phyloP scores from a whole-genome alignment of 2,329 filamentous ascomycete species.

The Fusarium sambucinum region DNA sequence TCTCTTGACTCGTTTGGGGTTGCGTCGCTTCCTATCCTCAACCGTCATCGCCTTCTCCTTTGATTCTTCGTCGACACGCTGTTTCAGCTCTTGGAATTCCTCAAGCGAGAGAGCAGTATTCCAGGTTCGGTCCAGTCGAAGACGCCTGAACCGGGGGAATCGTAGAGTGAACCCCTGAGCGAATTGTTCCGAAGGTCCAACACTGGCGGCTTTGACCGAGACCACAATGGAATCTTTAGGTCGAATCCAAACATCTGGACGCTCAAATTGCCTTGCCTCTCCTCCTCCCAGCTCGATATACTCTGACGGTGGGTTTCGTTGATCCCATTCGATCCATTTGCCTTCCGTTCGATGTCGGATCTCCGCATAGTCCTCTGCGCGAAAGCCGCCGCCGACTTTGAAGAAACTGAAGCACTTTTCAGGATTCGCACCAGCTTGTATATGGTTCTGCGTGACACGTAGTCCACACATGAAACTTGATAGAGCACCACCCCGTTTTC shows the following conservation, averaged over 20 bases:
- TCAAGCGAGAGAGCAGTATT: slow-evolving; percentile 80
- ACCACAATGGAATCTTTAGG: slow-evolving; percentile 89
- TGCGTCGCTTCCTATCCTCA: slow-evolving; percentile 70
- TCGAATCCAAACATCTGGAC: slow-evolving; percentile 92
- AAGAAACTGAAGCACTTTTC: slow-evolving; percentile 95
- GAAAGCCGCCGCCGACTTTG: slow-evolving; percentile 96
- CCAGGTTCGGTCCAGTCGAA: slow-evolving; percentile 89
- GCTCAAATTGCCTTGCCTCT: slow-evolving; percentile 76
- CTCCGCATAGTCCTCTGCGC: slow-evolving; percentile 83
- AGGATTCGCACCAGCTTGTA: slow-evolving; percentile 68
- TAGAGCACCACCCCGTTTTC: slow-evolving; percentile 82
- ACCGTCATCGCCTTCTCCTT: slow-evolving; percentile 83
- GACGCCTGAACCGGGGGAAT: slow-evolving; percentile 87
- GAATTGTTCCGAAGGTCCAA: slow-evolving; percentile 81
- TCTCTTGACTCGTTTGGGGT: slow-evolving; percentile 73
- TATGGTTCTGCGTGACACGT: slow-evolving; percentile 76
- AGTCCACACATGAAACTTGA: slow-evolving; percentile 94
- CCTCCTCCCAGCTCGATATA: slow-evolving; percentile 87
- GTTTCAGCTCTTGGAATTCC: slow-evolving; percentile 80
- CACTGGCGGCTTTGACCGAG: slow-evolving; percentile 87
- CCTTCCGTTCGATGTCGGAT: slow-evolving; percentile 87
- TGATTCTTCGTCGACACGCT: slow-evolving; percentile 75
- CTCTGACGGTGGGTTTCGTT: slow-evolving; percentile 77
- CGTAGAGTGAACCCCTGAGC: slow-evolving; percentile 81
- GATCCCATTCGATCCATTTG: slow-evolving; percentile 91